Evolutionary conservation across 352 stramenopile genomes (phyloP).

Genomic region (Globisporangium irregulare): DNA sequence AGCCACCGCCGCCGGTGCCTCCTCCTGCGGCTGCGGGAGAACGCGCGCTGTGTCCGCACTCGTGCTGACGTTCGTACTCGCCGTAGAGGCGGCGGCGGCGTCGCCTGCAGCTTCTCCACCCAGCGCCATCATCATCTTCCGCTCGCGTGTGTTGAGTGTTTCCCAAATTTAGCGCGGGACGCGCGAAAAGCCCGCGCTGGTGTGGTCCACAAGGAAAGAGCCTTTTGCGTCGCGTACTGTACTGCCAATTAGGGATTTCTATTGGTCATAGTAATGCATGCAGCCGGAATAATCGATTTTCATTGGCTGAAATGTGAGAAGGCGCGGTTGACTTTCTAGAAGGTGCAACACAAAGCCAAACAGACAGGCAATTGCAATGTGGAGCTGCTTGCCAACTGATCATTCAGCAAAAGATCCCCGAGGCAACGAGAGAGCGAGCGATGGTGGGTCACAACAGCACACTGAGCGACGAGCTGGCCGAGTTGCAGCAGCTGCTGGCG

Average conservation of each 20-base stretch:
- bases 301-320: neutral
- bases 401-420: neutral
- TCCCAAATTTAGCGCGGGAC: conserved; percentile 6
- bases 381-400: neutral
- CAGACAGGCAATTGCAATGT: too few species aligned
- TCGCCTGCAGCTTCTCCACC: conserved; percentile 1
- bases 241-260: neutral
- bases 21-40: neutral
- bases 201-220: conserved; percentile 8
- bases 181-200: conserved; percentile 8
- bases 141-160: neutral
- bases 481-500: conserved; percentile 65
- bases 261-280: neutral
- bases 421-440: neutral
- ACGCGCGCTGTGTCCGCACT: neutral
- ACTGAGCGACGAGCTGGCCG: conserved; percentile 49
- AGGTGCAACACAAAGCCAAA: neutral
- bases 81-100: neutral
- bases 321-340: conserved; percentile 5
- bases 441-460: conserved; percentile 29
- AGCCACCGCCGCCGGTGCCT: neutral
- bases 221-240: too few species aligned
- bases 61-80: neutral
- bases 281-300: neutral
- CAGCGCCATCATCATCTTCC: conserved; percentile 5